Percentiles rank a stretch among this genome's conserved stretches.
phyloP scores from a whole-genome alignment of 1,139 yeast species.

The Sugiyamaella castrensis region DNA sequence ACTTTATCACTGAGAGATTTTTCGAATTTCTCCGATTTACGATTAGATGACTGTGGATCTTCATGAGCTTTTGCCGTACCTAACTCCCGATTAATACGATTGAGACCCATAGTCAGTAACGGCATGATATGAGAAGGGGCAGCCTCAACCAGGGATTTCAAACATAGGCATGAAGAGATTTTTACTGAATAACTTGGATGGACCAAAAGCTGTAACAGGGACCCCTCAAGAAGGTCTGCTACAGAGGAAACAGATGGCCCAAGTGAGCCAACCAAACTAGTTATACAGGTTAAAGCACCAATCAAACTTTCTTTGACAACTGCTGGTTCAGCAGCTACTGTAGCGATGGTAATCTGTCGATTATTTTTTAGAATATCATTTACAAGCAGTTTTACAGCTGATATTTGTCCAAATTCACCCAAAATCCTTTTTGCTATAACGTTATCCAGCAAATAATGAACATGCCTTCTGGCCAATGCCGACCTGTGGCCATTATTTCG shows the following conservation, averaged over 20 bases:
- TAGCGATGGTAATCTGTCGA: constrained; percentile 23
- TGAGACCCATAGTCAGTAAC: constrained; percentile 27
- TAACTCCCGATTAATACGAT: constrained; percentile 30
- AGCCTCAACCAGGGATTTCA: constrained; percentile 24
- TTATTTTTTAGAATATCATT: constrained; percentile 32
- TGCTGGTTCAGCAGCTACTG: constrained; percentile 25
- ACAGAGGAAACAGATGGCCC: constrained; percentile 36
- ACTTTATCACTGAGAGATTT: constrained; percentile 23
- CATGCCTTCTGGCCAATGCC: constrained; percentile 31
- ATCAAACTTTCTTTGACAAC: constrained; percentile 27
- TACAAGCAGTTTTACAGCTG: constrained; percentile 30
- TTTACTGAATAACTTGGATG: constrained; percentile 24
- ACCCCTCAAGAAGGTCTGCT: constrained; percentile 26
- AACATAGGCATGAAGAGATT: constrained; percentile 24
- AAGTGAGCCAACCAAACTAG: constrained; percentile 29
- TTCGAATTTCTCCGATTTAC: neutral
- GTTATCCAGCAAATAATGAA: constrained; percentile 30
- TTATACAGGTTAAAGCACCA: constrained; percentile 30
- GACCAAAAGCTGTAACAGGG: constrained; percentile 21
- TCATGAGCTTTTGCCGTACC: constrained; percentile 18
- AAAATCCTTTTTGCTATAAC: constrained; percentile 31
- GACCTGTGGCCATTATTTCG: constrained; percentile 24
- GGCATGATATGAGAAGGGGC: constrained; percentile 32
- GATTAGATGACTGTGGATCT: neutral
- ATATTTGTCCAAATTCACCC: constrained; percentile 36